Evolutionary conservation across 345 rosid species (phyloP).

Genomic region (Eucalyptus decipiens): DNA sequence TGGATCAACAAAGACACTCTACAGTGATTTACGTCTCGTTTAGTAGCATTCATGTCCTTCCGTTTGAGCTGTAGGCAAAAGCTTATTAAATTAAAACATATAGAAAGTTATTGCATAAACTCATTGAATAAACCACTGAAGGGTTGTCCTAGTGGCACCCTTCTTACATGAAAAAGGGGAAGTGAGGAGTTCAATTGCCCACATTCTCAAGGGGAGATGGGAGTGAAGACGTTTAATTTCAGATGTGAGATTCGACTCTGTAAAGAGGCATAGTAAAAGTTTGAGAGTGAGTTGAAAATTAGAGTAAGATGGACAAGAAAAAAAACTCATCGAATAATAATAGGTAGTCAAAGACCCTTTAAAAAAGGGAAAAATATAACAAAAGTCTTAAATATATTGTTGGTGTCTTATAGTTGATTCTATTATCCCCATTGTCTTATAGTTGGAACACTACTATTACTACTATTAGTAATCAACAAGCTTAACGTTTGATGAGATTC

Average conservation of each 20-base stretch:
- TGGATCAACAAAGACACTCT: background rate
- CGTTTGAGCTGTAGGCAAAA: background rate
- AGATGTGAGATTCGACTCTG: fast-evolving
- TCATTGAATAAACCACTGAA: background rate
- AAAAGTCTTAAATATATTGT: too few species aligned
- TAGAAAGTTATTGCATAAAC: background rate
- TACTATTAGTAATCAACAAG: too few species aligned
- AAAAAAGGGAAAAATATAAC: background rate
- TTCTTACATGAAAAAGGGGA: too few species aligned
- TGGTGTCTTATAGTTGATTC: too few species aligned
- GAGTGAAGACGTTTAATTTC: background rate
- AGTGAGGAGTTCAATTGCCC: background rate
- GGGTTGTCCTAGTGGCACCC: background rate
- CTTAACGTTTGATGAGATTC: too few species aligned
- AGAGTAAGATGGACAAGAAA: too few species aligned
- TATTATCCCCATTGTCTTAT: too few species aligned
- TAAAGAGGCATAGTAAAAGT: background rate
- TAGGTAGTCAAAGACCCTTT: background rate
- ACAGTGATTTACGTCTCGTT: background rate
- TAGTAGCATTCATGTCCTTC: background rate
- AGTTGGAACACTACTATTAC: too few species aligned
- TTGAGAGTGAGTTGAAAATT: background rate
- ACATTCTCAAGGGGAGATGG: background rate
- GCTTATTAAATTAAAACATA: background rate
- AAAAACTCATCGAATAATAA: background rate